These are phyloP conservation scores for Solanum corneliomulleri DNA, from an alignment of 257 asterid species.

Conservation along the genomic window DNA sequence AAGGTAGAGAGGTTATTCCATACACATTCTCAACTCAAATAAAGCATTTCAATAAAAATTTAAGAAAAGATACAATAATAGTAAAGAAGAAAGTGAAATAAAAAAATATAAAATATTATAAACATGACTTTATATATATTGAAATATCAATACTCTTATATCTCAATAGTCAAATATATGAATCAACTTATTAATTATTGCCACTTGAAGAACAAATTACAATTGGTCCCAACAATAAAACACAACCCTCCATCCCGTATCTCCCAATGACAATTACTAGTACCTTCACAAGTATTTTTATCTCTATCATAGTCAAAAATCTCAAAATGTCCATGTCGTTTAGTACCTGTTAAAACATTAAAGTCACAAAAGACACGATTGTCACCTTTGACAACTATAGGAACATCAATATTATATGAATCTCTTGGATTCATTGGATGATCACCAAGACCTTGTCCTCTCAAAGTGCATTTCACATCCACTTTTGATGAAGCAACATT, in stretches of 20 bases:
- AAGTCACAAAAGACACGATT: neutral
- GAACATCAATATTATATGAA: neutral
- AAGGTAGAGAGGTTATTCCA: no score
- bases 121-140: no score
- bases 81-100: no score
- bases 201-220: neutral
- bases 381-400: neutral
- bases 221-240: neutral
- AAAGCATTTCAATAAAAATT: no score
- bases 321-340: neutral
- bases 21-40: no score
- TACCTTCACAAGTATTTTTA: neutral
- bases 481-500: neutral
- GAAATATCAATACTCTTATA: neutral
- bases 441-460: neutral
- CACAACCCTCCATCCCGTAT: neutral
- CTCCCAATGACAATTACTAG: neutral
- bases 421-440: neutral
- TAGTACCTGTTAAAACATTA: neutral
- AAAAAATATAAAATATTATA: no score
- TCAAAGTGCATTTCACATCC: neutral
- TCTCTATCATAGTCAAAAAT: neutral
- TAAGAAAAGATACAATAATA: no score
- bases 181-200: neutral
- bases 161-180: neutral